Evolutionary conservation across 495 filamentous ascomycete species (phyloP).

Genomic region (Pyrenula massariospora): DNA sequence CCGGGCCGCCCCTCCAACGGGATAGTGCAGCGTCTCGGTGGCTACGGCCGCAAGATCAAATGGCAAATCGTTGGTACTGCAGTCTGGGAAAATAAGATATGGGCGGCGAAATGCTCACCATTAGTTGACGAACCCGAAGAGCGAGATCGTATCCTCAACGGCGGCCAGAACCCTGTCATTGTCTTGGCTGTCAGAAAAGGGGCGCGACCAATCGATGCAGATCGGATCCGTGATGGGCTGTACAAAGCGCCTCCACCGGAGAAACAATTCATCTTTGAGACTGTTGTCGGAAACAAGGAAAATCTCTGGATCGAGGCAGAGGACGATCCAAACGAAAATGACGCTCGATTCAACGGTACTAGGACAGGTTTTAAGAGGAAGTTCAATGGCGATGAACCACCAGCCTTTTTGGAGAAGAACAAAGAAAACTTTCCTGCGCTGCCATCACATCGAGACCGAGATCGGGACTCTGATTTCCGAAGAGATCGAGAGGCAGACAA

Average conservation of each 20-base stretch:
- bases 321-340: conserved; percentile 37
- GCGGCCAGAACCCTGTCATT: conserved; percentile 60
- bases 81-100: conserved; percentile 65
- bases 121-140: conserved; percentile 32
- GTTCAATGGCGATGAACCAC: conserved; percentile 20
- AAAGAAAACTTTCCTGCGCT: conserved; percentile 3
- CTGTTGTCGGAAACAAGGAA: conserved; percentile 75
- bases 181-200: conserved; percentile 63
- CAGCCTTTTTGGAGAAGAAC: conserved; percentile 21
- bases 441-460: neutral
- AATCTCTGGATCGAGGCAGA: conserved; percentile 70
- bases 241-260: conserved; percentile 70
- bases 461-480: neutral
- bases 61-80: conserved; percentile 76
- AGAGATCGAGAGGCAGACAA: conserved; percentile 5
- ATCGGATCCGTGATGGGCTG: conserved; percentile 52
- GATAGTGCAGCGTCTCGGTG: conserved; percentile 72
- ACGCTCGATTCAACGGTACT: conserved; percentile 43
- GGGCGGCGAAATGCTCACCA: conserved; percentile 72
- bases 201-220: conserved; percentile 66
- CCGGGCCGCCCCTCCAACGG: conserved; percentile 53
- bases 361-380: conserved; percentile 1
- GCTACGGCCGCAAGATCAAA: conserved; percentile 64
- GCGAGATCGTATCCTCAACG: conserved; percentile 54
- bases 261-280: conserved; percentile 58